These are phyloP conservation scores for Yamadazyma laniorum DNA, from an alignment of 805 yeast genomes.

Conservation along the genomic window DNA sequence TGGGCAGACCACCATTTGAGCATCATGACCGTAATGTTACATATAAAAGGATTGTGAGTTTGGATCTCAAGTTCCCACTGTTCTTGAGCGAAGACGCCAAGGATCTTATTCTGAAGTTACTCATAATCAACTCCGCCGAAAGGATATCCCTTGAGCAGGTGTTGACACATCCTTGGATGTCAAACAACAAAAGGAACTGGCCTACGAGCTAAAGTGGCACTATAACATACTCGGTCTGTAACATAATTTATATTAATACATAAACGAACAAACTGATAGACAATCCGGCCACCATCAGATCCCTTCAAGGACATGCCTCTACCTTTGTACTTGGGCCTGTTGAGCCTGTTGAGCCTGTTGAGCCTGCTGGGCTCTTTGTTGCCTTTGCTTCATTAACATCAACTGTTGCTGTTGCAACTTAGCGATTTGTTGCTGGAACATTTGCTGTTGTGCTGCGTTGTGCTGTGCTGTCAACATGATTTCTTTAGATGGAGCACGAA, in stretches of 20 bases:
- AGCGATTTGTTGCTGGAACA: slow-evolving; percentile 43
- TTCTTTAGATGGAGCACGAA: slow-evolving; percentile 46
- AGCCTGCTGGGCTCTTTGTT: slow-evolving; percentile 12
- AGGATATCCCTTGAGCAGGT: slow-evolving; percentile 64
- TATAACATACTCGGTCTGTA: neutral
- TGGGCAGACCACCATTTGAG: slow-evolving; percentile 91
- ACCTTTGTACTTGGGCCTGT: neutral
- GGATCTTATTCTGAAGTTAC: slow-evolving; percentile 62
- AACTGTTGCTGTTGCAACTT: slow-evolving; percentile 38
- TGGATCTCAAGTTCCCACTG: slow-evolving; percentile 72
- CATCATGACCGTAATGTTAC: slow-evolving; percentile 76
- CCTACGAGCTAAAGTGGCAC: neutral
- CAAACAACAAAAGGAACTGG: slow-evolving; percentile 39
- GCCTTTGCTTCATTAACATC: slow-evolving; percentile 31
- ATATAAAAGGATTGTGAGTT: slow-evolving; percentile 72
- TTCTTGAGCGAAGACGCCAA: slow-evolving; percentile 71
- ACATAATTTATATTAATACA: slow-evolving; percentile 2
- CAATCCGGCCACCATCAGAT: too few relatives aligned
- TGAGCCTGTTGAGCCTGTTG: neutral
- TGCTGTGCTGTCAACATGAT: slow-evolving; percentile 41
- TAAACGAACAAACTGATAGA: slow-evolving; percentile 4
- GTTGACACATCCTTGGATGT: slow-evolving; percentile 80
- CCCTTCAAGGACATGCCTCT: too few relatives aligned
- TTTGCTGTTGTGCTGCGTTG: slow-evolving; percentile 42
- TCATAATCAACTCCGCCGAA: slow-evolving; percentile 67